Percentiles rank a stretch among this genome's conserved stretches.
These are phyloP conservation scores for Syncephalastrum contaminatum DNA, from an alignment of 371 early-diverging fungal species.

Conservation along the genomic window DNA sequence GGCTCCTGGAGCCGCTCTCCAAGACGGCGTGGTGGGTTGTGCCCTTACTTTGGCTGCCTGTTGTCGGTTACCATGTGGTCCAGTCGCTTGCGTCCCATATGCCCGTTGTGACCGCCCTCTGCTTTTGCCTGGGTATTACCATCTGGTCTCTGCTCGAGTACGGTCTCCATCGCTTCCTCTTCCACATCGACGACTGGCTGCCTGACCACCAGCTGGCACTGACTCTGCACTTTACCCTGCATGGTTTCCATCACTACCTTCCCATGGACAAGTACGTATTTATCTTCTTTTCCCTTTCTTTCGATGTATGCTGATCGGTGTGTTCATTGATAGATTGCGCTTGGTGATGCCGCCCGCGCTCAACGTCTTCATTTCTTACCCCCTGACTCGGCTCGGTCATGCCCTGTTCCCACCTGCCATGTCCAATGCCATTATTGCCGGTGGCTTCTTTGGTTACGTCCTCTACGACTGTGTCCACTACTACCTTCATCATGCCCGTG, in stretches of 20 bases:
- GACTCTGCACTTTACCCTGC: conserved; percentile 81
- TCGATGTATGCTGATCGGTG: background rate
- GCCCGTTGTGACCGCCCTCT: conserved; percentile 22
- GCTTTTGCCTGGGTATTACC: conserved; percentile 66
- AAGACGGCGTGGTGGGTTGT: conserved; percentile 92
- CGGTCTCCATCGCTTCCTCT: conserved; percentile 87
- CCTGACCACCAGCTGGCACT: conserved; percentile 83
- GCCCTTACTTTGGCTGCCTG: conserved; percentile 87
- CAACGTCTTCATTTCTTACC: conserved; percentile 59
- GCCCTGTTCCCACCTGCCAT: conserved; percentile 51
- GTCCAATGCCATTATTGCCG: conserved; percentile 65
- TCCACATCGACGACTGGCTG: conserved; percentile 85
- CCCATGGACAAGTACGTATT: conserved; percentile 88
- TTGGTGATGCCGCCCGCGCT: conserved; percentile 95
- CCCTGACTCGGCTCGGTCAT: conserved; percentile 51
- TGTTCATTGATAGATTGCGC: conserved; percentile 57
- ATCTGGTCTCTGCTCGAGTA: conserved; percentile 87
- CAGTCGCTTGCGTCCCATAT: conserved; percentile 29
- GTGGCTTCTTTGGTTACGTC: conserved; percentile 77
- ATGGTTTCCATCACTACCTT: conserved; percentile 94
- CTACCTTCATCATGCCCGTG: conserved; percentile 87
- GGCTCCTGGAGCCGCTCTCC: conserved; percentile 76
- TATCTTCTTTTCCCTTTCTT: background rate
- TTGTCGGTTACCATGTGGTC: conserved; percentile 39
- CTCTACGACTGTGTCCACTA: conserved; percentile 88